Base-by-base conservation (phyloP, 306 rosid genomes). In the Trifolium subterraneum region DNA sequence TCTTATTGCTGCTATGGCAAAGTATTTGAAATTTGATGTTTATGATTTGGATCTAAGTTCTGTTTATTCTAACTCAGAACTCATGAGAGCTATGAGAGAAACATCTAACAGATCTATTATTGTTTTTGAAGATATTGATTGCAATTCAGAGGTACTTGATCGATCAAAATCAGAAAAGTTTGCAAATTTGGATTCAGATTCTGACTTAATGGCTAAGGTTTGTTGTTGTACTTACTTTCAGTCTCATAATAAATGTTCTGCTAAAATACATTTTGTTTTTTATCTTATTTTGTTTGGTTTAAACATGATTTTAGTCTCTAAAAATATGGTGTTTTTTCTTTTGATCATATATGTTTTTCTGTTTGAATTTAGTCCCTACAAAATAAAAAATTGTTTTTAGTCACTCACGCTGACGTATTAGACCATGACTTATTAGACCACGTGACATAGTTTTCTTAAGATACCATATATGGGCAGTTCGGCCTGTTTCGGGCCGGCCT, bases 41-140 rank as follows among this genome's bases (percentile, higher is more conserved):
- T 81, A 78, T 71, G 83, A 81, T 78, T 78, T 84, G 82, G 88
- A 81, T 75, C 70, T 81, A 0, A 65, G 19, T 15, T 16, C 62
- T 13, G 41, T 81, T 8, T 5, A 0, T 4, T 78, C 81, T 1
- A 71, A 84, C 29, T 41, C 74, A 0, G 51, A 60, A 0, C 81
- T 81, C 45, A 81, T 33, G 77, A 15, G 48, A 5, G 45, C 52
- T 0, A 35, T 81, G 77, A 52, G 70, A 10, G 48, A 31, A 0
- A 78, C 85, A 2, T 50, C 77, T 1, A 84, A 71, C 36, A 52
- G 78, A 12, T 81, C 88, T 51, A 84, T 84, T 15, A 6, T 84
- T 11, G 88, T 84, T 7, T 52, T 84, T 14, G 88, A 84, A 75
- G 88, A 84, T 22, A 75, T 84, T 14, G 88, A 84, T 12, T 81